Base-by-base conservation (phyloP, 148 eudicot species). In the Rhododendron williamsianum region DNA sequence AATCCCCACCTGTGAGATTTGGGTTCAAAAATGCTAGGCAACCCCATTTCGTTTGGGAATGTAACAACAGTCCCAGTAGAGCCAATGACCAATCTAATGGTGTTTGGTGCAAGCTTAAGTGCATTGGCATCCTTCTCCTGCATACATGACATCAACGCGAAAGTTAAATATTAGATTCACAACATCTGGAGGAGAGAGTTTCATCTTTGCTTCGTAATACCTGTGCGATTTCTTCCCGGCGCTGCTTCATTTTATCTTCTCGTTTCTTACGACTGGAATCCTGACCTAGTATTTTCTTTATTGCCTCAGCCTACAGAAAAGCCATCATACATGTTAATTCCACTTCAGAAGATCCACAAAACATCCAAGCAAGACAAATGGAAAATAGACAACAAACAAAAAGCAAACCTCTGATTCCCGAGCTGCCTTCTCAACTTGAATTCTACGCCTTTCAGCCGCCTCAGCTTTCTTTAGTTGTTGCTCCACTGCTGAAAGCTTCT, bases 201-300 rank as follows among this genome's bases (percentile, higher is more conserved):
- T 81, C 13, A 63, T 63, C 48, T 15, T 15, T 56, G 48, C 35
- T 71, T 23, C 19, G 36, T 71, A 63, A 73, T 90, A 97, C 99
- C 94, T 97, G 95, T 25, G 97, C 98, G 85, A 94, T 84, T 88
- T 94, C 98, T 90, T 95, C 94, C 81, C 88, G 92, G 35, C 96
- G 99, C 91, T 92, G 94, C 92, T 95, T 95, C 83, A 91, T 89
- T 86, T 94, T 95, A 27, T 95, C 98, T 85, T 95, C 99, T 82
- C 92, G 88, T 92, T 95, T 97, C 93, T 92, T 95, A 92, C 98
- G 89, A 87, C 87, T 92, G 43, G 99, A 95, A 87, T 97, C 99
- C 92, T 97, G 99, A 67, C 99, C 99, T 27, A 97, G 98, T 82
- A 97, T 97, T 90, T 92, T 95, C 83, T 96, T 94, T 81, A 97